Evolutionary conservation across 441 rosid genomes (phyloP).

Genomic region (Mallotus japonicus): DNA sequence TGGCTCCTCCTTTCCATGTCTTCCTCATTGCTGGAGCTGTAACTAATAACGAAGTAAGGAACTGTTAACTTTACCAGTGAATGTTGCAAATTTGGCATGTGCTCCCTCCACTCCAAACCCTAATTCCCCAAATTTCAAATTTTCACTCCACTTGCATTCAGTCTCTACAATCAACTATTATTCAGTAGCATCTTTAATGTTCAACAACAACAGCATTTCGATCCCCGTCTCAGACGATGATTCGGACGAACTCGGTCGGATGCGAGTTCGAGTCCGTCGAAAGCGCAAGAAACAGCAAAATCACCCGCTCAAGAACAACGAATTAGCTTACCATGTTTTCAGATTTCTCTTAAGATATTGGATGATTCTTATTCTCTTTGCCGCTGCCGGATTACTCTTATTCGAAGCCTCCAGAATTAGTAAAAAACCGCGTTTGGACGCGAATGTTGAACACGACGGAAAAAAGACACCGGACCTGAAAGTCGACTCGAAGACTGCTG

Average conservation of each 20-base stretch:
- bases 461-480: conserved; percentile 21
- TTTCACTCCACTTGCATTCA: too few relatives aligned
- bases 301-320: conserved; percentile 38
- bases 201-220: conserved; percentile 46
- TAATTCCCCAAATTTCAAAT: too few relatives aligned
- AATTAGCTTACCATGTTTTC: conserved; percentile 45
- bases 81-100: background rate
- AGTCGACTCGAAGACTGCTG: conserved; percentile 12
- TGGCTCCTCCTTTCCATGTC: too few relatives aligned
- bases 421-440: conserved; percentile 31
- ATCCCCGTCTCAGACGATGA: conserved; percentile 87
- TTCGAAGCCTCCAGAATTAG: conserved; percentile 50
- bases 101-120: too few relatives aligned
- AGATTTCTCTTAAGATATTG: conserved; percentile 62
- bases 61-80: too few relatives aligned
- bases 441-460: conserved; percentile 17
- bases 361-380: conserved; percentile 55
- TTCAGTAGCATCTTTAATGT: conserved; percentile 26
- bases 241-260: conserved; percentile 57
- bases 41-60: too few relatives aligned
- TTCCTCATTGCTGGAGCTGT: too few relatives aligned
- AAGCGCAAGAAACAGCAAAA: conserved; percentile 68
- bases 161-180: too few relatives aligned
- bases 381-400: conserved; percentile 56
- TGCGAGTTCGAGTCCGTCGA: conserved; percentile 62